phyloP scores from a whole-genome alignment of 352 stramenopile genomes.

The Globisporangium parvum region DNA sequence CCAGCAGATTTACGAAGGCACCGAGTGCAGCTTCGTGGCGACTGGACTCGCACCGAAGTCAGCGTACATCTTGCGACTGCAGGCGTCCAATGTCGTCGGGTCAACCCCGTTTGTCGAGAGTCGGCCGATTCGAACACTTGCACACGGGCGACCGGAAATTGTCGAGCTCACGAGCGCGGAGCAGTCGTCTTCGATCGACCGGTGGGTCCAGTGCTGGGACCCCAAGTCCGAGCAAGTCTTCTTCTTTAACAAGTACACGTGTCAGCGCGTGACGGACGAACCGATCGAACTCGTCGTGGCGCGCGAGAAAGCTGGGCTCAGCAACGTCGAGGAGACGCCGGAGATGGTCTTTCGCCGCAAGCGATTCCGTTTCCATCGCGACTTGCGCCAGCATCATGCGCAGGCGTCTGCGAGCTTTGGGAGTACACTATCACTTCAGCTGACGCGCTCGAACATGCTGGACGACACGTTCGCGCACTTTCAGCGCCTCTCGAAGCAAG shows the following conservation, averaged over 20 bases:
- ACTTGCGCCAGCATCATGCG: slow-evolving; percentile 40
- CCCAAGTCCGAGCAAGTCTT: slow-evolving; percentile 79
- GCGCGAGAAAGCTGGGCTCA: slow-evolving; percentile 30
- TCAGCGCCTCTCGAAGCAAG: slow-evolving; percentile 29
- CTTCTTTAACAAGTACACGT: slow-evolving; percentile 87
- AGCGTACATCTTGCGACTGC: slow-evolving; percentile 59
- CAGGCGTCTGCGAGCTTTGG: slow-evolving; percentile 26
- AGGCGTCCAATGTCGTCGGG: slow-evolving; percentile 63
- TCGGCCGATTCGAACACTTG: slow-evolving; percentile 45
- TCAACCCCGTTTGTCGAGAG: slow-evolving; percentile 58
- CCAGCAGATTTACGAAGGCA: slow-evolving; percentile 51
- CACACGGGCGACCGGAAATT: slow-evolving; percentile 56
- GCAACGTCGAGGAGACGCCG: slow-evolving; percentile 51
- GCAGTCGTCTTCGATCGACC: slow-evolving; percentile 29
- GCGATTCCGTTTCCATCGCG: slow-evolving; percentile 78
- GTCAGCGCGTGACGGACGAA: slow-evolving; percentile 57
- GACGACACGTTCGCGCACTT: slow-evolving; percentile 63
- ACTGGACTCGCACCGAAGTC: slow-evolving; percentile 35
- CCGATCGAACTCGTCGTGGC: slow-evolving; percentile 38
- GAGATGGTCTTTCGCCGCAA: slow-evolving; percentile 85
- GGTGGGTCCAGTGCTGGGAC: slow-evolving; percentile 88
- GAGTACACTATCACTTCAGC: slow-evolving; percentile 29
- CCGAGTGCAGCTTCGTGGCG: slow-evolving; percentile 59
- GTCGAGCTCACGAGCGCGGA: slow-evolving; percentile 50
- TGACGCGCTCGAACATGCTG: slow-evolving; percentile 59